Conservation (phyloP, 768 basidiomycete species). For the Leccinum disarticulatum region DNA sequence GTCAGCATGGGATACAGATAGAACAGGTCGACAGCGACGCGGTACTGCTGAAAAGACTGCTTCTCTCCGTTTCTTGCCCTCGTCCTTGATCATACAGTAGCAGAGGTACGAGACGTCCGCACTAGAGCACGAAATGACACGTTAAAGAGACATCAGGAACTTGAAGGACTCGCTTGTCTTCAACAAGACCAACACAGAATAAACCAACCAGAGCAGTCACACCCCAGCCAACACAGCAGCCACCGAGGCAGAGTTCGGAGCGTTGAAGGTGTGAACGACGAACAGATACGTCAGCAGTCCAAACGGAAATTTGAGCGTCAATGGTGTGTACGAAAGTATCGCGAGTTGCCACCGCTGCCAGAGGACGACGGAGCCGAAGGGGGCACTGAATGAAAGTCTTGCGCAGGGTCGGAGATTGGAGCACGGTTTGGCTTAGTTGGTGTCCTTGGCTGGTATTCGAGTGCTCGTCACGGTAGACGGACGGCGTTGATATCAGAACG, state of each 20-base stretch:
- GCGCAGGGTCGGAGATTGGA: slow-evolving; percentile 73
- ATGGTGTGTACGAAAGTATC: slow-evolving; percentile 67
- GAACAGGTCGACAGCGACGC: slow-evolving; percentile 20
- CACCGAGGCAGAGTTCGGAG: slow-evolving; percentile 70
- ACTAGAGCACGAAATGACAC: slow-evolving; percentile 29
- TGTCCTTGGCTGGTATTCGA: slow-evolving; percentile 35
- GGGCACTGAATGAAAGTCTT: slow-evolving; percentile 67
- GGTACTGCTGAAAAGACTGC: slow-evolving; percentile 60
- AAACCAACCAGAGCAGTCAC: slow-evolving; percentile 80
- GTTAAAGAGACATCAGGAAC: neutral
- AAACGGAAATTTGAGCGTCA: slow-evolving; percentile 80
- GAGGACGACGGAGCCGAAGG: slow-evolving; percentile 25
- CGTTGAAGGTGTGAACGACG: slow-evolving; percentile 72
- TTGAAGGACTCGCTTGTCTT: slow-evolving; percentile 57
- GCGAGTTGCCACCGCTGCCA: slow-evolving; percentile 49
- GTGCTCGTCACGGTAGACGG: slow-evolving; percentile 28
- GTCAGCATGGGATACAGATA: slow-evolving; percentile 4
- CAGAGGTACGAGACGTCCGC: slow-evolving; percentile 68
- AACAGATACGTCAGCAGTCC: slow-evolving; percentile 85
- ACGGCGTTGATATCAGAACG: slow-evolving; percentile 44
- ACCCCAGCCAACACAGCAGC: slow-evolving; percentile 76
- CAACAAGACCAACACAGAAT: slow-evolving; percentile 80
- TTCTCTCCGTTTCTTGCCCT: slow-evolving; percentile 47
- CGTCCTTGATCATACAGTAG: slow-evolving; percentile 62
- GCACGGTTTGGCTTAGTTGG: slow-evolving; percentile 60